Evolutionary conservation across 2,329 filamentous ascomycete species (phyloP), one percentile per base, ranked within the genome.

Genomic region (Xylaria sp.): DNA sequence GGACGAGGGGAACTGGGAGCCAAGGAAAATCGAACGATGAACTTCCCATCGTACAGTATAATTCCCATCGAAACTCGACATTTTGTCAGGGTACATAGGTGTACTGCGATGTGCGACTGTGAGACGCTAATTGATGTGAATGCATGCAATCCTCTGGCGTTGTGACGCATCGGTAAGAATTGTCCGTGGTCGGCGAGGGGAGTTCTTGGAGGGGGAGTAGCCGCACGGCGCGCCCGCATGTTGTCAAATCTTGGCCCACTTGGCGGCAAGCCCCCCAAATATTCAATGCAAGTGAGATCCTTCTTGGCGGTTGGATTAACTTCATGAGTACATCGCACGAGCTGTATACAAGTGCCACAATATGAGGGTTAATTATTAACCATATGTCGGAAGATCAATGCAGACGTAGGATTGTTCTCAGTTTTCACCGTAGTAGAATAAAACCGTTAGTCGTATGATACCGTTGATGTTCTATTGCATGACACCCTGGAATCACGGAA

Each of bases 111-210:
- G 50, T 18, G 50, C 10, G 50, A 15, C 3, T 9, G 25, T 31
- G 15, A 25, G 20, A 10, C 9, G 25, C 25, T 20, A 54, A 25
- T 2, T 34, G 25, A 34, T 18, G 25, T 15, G 28, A 34, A 31
- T 34, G 28, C 51, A 54, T 34, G 51, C 28, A 20, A 54, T 7
- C 51, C 51, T 23, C 10, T 34, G 28, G 23, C 34, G 51, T 54
- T 54, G 51, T 28, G 23, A n/a, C 20, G 51, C 51, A 34, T 52
- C 51, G 51, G 28, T 54, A n/a, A 34, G 50, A 28, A 52, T 52
- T 28, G 23, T 23, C 50, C 50, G 50, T 5, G 23, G 25, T 28
- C 10, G 10, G 50, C 50, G 25, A 13, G 23, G 31, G 6, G 13
- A 23, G 28, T 52, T 25, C 8, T 23, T 31, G 5, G 23, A 5